Conservation (phyloP, 1,284 basidiomycete genomes). For the Vanrija pseudolonga region DNA sequence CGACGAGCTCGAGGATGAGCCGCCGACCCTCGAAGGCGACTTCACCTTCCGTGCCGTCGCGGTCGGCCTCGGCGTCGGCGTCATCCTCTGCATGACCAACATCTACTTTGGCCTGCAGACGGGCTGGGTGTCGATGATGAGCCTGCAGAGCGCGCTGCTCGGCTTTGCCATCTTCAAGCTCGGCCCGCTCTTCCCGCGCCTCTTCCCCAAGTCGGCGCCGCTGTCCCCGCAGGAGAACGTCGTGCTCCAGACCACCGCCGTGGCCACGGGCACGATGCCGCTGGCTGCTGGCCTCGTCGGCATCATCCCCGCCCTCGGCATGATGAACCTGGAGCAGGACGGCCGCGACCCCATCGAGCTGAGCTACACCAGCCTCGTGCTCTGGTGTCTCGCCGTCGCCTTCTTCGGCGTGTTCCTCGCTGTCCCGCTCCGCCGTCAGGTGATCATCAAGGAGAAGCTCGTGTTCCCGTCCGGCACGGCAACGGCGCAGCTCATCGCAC, state of each 20-base stretch:
- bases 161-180: constrained; percentile 79
- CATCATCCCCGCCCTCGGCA: constrained; percentile 81
- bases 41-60: constrained; percentile 46
- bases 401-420: constrained; percentile 96
- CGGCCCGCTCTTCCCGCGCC: constrained; percentile 56
- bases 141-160: constrained; percentile 84
- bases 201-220: constrained; percentile 44
- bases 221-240: constrained; percentile 86
- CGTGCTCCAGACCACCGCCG: constrained; percentile 90
- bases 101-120: constrained; percentile 51
- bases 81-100: constrained; percentile 48
- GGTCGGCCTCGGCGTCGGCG: constrained; percentile 45
- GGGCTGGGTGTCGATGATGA: constrained; percentile 66
- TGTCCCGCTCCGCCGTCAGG: constrained; percentile 86
- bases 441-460: constrained; percentile 92
- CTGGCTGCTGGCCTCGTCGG: constrained; percentile 92
- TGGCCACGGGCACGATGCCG: constrained; percentile 80
- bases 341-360: constrained; percentile 70
- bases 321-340: constrained; percentile 71
- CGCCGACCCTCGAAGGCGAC: constrained; percentile 34
- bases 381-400: constrained; percentile 68
- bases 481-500: constrained; percentile 89
- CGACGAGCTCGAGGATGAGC: constrained; percentile 13
- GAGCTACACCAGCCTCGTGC: constrained; percentile 65
- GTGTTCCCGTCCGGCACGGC: constrained; percentile 94